Conservation (phyloP, 495 filamentous ascomycete species). For the Thozetella sp. region DNA sequence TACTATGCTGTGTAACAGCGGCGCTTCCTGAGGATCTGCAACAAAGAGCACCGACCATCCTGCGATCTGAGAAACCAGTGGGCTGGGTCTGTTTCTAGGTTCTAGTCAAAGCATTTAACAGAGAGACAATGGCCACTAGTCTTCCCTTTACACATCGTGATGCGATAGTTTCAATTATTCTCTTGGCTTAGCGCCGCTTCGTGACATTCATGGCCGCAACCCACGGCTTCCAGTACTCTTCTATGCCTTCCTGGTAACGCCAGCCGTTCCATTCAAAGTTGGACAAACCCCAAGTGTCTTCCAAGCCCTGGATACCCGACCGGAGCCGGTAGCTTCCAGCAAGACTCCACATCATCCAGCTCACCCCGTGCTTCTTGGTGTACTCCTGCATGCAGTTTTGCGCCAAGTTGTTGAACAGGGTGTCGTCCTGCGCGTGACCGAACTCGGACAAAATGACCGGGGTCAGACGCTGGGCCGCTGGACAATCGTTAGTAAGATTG, state of each 20-base stretch:
- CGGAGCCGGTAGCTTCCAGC: constrained; percentile 40
- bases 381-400: constrained; percentile 46
- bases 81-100: no score
- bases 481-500: constrained; percentile 21
- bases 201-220: constrained; percentile 28
- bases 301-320: constrained; percentile 40
- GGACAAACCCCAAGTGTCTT: constrained; percentile 49
- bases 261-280: constrained; percentile 40
- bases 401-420: constrained; percentile 40
- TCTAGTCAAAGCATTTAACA: no score
- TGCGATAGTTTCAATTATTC: no score
- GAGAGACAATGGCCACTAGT: no score
- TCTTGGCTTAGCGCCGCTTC: no score
- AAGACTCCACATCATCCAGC: constrained; percentile 59
- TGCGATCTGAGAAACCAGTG: no score
- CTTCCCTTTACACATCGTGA: no score
- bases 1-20: no score
- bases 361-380: constrained; percentile 43
- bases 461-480: constrained; percentile 26
- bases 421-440: constrained; percentile 38
- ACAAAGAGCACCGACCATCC: no score
- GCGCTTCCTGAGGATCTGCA: no score
- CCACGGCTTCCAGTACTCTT: constrained; percentile 39
- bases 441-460: constrained; percentile 54
- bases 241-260: constrained; percentile 30